Evolutionary conservation across 2,329 filamentous ascomycete genomes (phyloP).

Genomic region (Diaporthe caulivora): DNA sequence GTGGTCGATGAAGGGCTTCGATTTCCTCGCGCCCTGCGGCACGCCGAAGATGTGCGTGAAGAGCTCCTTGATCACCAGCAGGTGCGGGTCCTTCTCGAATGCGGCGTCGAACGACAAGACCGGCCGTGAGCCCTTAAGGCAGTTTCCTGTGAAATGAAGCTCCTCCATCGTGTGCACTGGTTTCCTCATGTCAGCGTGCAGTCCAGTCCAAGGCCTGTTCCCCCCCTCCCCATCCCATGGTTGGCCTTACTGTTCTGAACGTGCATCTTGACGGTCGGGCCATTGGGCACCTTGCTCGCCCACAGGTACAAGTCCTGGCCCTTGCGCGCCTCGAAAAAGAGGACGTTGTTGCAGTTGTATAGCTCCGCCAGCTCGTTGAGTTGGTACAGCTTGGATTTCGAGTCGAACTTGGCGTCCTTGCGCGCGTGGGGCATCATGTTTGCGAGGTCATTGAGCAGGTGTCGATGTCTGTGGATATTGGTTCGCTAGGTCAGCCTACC

Average conservation of each 20-base stretch:
- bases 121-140: constrained; percentile 91
- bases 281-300: constrained; percentile 91
- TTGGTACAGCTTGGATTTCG: constrained; percentile 87
- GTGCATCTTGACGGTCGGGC: constrained; percentile 73
- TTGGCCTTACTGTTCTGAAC: constrained; percentile 77
- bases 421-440: constrained; percentile 90
- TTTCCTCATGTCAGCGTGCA: constrained; percentile 1
- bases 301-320: constrained; percentile 94
- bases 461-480: constrained; percentile 77
- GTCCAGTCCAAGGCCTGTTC: background rate
- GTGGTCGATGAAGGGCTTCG: constrained; percentile 96
- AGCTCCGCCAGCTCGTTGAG: constrained; percentile 82
- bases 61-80: constrained; percentile 88
- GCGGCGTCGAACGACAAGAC: constrained; percentile 90
- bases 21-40: constrained; percentile 86
- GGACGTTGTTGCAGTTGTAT: constrained; percentile 89
- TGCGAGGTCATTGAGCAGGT: constrained; percentile 90
- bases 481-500: constrained; percentile 7
- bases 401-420: constrained; percentile 97
- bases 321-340: constrained; percentile 97
- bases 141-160: constrained; percentile 96
- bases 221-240: background rate
- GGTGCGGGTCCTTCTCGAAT: constrained; percentile 86
- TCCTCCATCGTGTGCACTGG: constrained; percentile 95
- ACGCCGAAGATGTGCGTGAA: constrained; percentile 93